Conservation (phyloP, 495 filamentous ascomycete genomes). For the Tricharina praecox region DNA sequence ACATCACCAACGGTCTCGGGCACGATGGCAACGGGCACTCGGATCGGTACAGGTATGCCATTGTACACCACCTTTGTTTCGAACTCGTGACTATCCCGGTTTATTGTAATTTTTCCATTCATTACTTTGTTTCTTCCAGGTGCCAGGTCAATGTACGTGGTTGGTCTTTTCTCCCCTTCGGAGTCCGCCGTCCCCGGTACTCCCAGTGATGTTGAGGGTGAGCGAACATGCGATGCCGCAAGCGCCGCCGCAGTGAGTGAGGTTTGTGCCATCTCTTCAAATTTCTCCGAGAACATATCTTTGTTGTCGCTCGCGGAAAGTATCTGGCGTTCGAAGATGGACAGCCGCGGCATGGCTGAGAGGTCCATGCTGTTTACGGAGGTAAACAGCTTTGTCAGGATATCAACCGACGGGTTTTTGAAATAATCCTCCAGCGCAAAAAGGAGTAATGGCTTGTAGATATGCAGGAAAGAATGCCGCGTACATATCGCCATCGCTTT, state of each 20-base stretch:
- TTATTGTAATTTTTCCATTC: constrained; percentile 23
- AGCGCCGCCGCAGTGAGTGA: no score
- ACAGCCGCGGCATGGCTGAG: constrained; percentile 77
- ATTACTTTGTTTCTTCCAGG: constrained; percentile 19
- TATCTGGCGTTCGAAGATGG: constrained; percentile 65
- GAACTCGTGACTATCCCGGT: constrained; percentile 87
- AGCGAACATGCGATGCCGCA: constrained; percentile 36
- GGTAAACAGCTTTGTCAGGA: constrained; percentile 73
- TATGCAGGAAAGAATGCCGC: constrained; percentile 93
- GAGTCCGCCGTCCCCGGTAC: constrained; percentile 12
- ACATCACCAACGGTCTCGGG: constrained; percentile 86
- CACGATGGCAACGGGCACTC: constrained; percentile 79
- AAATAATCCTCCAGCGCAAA: constrained; percentile 97
- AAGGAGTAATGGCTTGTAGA: constrained; percentile 93
- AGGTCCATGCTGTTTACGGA: constrained; percentile 95
- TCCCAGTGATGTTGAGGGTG: constrained; percentile 17
- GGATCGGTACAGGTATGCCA: constrained; percentile 87
- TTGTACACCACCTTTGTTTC: constrained; percentile 90
- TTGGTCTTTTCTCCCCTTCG: constrained; percentile 14
- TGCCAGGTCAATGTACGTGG: constrained; percentile 25
- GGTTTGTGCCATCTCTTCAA: constrained; percentile 63
- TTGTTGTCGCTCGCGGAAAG: constrained; percentile 81
- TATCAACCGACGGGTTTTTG: constrained; percentile 75
- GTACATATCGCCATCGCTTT: constrained; percentile 99
- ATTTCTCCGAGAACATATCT: constrained; percentile 94